Evolutionary conservation across 2,329 filamentous ascomycete genomes (phyloP).

Genomic region (Venturia carpophila): DNA sequence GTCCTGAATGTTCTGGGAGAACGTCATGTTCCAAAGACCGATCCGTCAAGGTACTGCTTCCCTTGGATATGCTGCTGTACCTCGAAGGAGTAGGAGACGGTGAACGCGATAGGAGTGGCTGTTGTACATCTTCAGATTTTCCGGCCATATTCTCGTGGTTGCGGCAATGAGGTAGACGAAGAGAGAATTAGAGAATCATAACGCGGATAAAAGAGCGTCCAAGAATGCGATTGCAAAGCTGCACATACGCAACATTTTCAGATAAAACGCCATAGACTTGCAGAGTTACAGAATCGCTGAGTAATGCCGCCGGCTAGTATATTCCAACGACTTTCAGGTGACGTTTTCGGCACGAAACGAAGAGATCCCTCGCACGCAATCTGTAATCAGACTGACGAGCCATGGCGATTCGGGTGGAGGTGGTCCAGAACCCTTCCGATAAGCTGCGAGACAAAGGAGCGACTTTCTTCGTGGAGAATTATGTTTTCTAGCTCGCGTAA

Average conservation of each 20-base stretch:
- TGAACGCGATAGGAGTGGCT: constrained; percentile 8
- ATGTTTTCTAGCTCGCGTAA: not conserved
- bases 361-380: constrained; percentile 6
- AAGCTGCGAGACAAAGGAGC: not conserved
- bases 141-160: not conserved
- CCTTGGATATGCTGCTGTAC: constrained; percentile 11
- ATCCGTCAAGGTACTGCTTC: not conserved
- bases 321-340: not conserved
- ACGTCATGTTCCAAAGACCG: constrained; percentile 15
- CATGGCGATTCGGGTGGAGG: constrained; percentile 7
- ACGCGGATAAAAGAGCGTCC: not conserved
- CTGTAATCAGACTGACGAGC: constrained; percentile 4
- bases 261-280: not conserved
- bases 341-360: not conserved
- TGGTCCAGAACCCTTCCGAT: not conserved
- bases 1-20: constrained; percentile 10
- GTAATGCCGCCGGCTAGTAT: not conserved
- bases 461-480: not conserved
- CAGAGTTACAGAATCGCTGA: not conserved
- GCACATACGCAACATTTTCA: not conserved
- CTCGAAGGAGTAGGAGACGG: not conserved
- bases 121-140: not conserved
- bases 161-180: not conserved
- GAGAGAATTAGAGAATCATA: not conserved
- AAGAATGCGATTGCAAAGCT: not conserved